Conservation (phyloP, 352 stramenopile species). For the Phytopythium aichiense region DNA sequence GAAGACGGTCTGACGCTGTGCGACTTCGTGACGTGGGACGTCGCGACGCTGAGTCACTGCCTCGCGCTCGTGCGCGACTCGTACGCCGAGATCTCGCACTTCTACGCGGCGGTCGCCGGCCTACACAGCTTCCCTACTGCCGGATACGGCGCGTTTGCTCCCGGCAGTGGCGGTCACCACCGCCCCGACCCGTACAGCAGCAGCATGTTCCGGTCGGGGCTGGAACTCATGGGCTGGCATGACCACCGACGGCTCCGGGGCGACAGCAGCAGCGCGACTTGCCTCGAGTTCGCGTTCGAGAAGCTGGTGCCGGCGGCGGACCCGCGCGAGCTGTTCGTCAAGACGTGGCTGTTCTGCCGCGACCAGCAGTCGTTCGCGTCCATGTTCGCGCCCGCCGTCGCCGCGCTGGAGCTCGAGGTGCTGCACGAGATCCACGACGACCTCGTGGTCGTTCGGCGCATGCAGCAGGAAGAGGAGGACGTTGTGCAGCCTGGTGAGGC, state of each 20-base stretch:
- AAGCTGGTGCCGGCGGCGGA: constrained; percentile 16
- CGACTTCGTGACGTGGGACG: constrained; percentile 33
- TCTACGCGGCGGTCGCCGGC: constrained; percentile 12
- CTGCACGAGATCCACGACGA: constrained; percentile 30
- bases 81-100: constrained; percentile 18
- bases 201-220: background rate
- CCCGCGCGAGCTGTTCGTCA: constrained; percentile 19
- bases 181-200: background rate
- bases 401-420: constrained; percentile 24
- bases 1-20: constrained; percentile 19
- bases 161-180: background rate
- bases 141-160: background rate
- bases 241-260: constrained; percentile 13
- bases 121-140: too few relatives aligned
- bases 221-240: constrained; percentile 28
- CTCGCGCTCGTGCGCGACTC: constrained; percentile 24
- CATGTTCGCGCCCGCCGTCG: constrained; percentile 18
- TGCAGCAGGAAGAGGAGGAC: constrained; percentile 24
- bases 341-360: constrained; percentile 27
- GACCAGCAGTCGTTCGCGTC: constrained; percentile 21
- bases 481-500: background rate
- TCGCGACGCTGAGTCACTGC: constrained; percentile 22
- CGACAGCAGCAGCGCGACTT: constrained; percentile 8
- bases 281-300: constrained; percentile 27
- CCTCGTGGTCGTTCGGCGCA: constrained; percentile 29